Evolutionary conservation across 2,329 filamentous ascomycete genomes (phyloP).

Genomic region (Orbilia brochopaga): DNA sequence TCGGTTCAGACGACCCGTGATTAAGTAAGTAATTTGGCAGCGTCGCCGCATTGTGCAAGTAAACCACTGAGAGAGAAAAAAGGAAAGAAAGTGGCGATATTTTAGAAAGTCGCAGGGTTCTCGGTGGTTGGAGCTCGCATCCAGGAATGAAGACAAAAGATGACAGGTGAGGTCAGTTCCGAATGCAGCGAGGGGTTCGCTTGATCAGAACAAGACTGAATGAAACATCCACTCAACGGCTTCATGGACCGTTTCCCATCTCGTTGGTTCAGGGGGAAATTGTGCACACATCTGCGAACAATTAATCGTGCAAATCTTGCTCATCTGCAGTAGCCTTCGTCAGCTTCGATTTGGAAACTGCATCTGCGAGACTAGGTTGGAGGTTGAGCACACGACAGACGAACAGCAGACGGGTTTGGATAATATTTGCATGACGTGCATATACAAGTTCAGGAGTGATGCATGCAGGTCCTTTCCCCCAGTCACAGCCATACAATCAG

Average conservation of each 20-base stretch:
- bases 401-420: neutral
- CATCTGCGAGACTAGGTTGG: too few relatives aligned
- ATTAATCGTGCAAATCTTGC: neutral
- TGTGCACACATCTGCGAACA: neutral
- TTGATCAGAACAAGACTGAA: slow-evolving; percentile 34
- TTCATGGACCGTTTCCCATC: slow-evolving; percentile 29
- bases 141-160: slow-evolving; percentile 31
- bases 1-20: slow-evolving; percentile 43
- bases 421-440: neutral
- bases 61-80: neutral
- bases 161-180: slow-evolving; percentile 31
- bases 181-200: slow-evolving; percentile 16
- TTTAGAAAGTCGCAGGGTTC: neutral
- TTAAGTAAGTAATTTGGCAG: slow-evolving; percentile 50
- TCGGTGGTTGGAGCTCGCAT: neutral
- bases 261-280: slow-evolving; percentile 44
- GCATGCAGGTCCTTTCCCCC: neutral
- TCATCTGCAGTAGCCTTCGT: neutral
- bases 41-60: neutral
- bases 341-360: neutral
- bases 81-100: neutral
- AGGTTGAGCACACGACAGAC: neutral
- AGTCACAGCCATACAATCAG: neutral
- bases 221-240: slow-evolving; percentile 48
- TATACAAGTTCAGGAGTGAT: too few relatives aligned